Conservation (phyloP, 2,329 filamentous ascomycete genomes). For the Aspergillus oerlinghausenensis region DNA sequence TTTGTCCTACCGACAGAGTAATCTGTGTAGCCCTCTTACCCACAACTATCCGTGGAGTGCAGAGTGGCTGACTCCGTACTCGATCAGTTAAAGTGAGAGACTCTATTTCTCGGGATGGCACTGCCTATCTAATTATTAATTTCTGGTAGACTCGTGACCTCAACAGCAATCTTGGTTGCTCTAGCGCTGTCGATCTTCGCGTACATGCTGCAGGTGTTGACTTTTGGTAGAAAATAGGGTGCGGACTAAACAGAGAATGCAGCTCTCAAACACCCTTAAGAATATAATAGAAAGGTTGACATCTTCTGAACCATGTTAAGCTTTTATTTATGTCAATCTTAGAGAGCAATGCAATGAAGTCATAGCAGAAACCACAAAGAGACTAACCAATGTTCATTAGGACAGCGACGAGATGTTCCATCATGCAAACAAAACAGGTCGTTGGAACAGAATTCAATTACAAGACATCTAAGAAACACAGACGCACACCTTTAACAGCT, state of each 20-base stretch:
- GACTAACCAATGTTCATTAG: background rate
- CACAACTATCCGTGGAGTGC: background rate
- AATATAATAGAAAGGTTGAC: no score
- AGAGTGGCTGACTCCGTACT: background rate
- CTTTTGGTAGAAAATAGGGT: background rate
- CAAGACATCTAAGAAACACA: background rate
- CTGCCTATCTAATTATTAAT: no score
- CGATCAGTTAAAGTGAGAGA: background rate
- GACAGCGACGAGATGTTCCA: background rate
- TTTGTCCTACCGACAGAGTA: background rate
- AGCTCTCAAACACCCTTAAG: no score
- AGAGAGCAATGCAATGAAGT: background rate
- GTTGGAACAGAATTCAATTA: background rate
- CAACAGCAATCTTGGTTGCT: background rate
- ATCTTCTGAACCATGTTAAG: background rate
- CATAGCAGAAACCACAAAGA: background rate
- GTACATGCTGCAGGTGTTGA: background rate
- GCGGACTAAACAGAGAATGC: no score
- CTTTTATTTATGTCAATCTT: background rate
- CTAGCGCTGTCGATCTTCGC: background rate
- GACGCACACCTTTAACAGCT: background rate
- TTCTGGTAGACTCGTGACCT: background rate
- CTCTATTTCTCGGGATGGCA: background rate
- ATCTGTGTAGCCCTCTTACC: background rate
- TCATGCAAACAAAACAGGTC: background rate